Base-by-base conservation (phyloP, 352 stramenopile species). In the Plasmopara halstedii region DNA sequence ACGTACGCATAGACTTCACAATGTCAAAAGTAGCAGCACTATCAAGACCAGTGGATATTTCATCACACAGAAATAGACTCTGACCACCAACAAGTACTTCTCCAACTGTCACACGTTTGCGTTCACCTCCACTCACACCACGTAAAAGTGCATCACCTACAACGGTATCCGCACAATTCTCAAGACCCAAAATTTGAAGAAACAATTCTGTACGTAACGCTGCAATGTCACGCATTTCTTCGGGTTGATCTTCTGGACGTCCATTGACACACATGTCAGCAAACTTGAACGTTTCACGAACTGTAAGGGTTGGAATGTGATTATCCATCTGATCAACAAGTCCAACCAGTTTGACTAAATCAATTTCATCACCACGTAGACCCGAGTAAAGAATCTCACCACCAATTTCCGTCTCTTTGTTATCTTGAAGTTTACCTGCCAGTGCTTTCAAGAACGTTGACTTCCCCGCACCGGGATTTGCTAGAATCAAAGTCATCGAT, bases 81-180 rank as follows among this genome's bases (percentile, higher is more conserved):
- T 74, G 61, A 0, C 61, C 61, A 14, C 64, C 64, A 1, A 71
- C 53, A 2, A 71, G 41, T 46, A 72, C 58, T 27, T 72, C 73
- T n/a, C 74, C 92, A 32, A 97, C 90, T 2, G 87, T 89, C 11
- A 97, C 69, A 37, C 88, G 65, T 64, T 83, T 53, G 50, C 83
- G 77, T 34, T 89, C 88, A 32, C 94, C 94, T 34, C 94, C 94
- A 45, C 67, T 92, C 1, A 98, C 82, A 58, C 94, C 94, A 42
- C 89, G 77, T 3, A 85, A 52, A 20, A 86, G 42, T 2, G 72
- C 70, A 29, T 98, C 73, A 14, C 94, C 92, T 3, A 98, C 88
- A 21, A 97, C 88, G 0, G 92, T 98, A 57, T 98, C 79, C 17
- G 67, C 73, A 20, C 94, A 96, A 50, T 84, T 73, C 22, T 66